Conservation (phyloP, 2,329 filamentous ascomycete genomes). For the Sphaerostilbella broomeana region DNA sequence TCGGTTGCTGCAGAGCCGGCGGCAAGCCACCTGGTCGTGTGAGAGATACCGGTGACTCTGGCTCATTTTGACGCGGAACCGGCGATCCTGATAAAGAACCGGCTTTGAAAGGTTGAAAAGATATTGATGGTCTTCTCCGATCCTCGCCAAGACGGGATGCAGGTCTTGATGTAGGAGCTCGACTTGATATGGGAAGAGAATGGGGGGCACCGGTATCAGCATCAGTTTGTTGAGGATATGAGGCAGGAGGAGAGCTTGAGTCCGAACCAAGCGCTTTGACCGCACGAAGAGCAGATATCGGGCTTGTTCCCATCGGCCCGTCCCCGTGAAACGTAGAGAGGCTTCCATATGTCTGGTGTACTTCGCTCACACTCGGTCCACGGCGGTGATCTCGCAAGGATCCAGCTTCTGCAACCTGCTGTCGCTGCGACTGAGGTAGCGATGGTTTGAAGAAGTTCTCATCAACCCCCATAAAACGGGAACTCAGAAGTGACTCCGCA, state of each 20-base stretch:
- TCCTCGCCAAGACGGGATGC: conserved; percentile 44
- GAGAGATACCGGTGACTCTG: conserved; percentile 47
- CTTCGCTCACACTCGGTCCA: conserved; percentile 45
- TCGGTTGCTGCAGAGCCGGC: conserved; percentile 42
- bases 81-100: conserved; percentile 91
- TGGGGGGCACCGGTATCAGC: conserved; percentile 41
- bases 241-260: conserved; percentile 52
- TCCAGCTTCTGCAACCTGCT: conserved; percentile 51
- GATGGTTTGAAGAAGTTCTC: conserved; percentile 82
- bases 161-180: conserved; percentile 26
- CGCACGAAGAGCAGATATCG: conserved; percentile 73
- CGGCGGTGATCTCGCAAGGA: conserved; percentile 65
- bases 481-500: conserved; percentile 83
- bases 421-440: conserved; percentile 43
- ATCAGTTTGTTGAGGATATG: conserved; percentile 36
- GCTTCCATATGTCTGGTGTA: conserved; percentile 80
- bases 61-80: conserved; percentile 41
- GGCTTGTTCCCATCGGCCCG: conserved; percentile 70
- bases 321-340: conserved; percentile 85
- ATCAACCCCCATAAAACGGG: conserved; percentile 85
- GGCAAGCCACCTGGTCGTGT: conserved; percentile 41
- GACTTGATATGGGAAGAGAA: conserved; percentile 46
- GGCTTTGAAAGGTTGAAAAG: conserved; percentile 93
- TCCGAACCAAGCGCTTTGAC: conserved; percentile 57
- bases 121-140: conserved; percentile 70